Evolutionary conservation across 805 yeast genomes (phyloP).

Genomic region (Pichia pseudocactophila): DNA sequence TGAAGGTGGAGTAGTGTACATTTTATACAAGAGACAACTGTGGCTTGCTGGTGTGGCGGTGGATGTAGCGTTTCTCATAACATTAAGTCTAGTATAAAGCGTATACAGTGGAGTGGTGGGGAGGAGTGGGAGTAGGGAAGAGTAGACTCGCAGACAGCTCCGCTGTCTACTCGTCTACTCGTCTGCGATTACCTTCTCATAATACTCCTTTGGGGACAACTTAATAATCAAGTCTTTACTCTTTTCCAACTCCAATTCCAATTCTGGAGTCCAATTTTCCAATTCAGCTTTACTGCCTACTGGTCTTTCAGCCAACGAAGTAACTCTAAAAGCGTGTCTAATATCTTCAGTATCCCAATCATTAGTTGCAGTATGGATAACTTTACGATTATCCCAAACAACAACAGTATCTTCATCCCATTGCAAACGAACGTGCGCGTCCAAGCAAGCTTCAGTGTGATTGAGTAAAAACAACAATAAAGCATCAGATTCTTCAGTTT

Average conservation of each 20-base stretch:
- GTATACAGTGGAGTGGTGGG: too few relatives aligned
- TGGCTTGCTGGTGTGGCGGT: too few relatives aligned
- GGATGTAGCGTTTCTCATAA: too few relatives aligned
- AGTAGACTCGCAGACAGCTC: too few relatives aligned
- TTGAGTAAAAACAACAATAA: conserved; percentile 48
- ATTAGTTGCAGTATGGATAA: conserved; percentile 57
- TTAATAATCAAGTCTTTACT: conserved; percentile 13
- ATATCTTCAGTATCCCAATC: conserved; percentile 63
- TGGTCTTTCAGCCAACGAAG: conserved; percentile 69
- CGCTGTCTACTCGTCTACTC: too few relatives aligned
- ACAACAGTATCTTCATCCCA: conserved; percentile 69
- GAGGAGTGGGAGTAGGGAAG: too few relatives aligned
- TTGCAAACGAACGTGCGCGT: conserved; percentile 58
- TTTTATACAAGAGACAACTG: too few relatives aligned
- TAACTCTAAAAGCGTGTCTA: conserved; percentile 68
- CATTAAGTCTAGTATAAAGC: too few relatives aligned
- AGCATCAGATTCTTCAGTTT: conserved; percentile 59
- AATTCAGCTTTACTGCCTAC: conserved; percentile 25
- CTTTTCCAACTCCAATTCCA: conserved; percentile 15
- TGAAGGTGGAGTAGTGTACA: too few relatives aligned
- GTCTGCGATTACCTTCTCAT: too few relatives aligned
- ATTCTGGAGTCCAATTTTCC: conserved; percentile 26
- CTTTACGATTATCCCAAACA: conserved; percentile 72
- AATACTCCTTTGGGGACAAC: conserved; percentile 18
- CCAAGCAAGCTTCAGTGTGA: conserved; percentile 44